Base-by-base conservation (phyloP, 139 green algal genomes). In the Chlorella vulgaris region DNA sequence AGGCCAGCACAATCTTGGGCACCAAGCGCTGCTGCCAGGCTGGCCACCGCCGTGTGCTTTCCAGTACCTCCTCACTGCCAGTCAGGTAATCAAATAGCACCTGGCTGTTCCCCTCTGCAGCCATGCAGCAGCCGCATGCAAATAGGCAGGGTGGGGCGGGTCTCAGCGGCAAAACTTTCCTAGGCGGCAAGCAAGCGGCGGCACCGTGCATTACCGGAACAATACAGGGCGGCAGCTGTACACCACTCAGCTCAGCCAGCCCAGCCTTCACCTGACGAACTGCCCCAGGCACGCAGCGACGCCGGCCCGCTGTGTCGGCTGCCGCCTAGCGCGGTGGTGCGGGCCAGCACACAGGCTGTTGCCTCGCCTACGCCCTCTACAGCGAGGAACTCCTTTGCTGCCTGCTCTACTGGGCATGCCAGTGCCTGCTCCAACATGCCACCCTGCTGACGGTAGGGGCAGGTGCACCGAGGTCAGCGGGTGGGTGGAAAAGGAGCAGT, bases 341-440 rank as follows among this genome's bases (percentile, higher is more conserved):
- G 65, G 4, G 86, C 81, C 83, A 90, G 77, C 35, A 74, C 79
- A 7, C 81, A 75, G n/a, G 85, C 87, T 4, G 78, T 84, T 22
- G 67, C 70, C 77, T 89, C 86, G 1, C 88, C 88, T 0, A 91
- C 43, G 21, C 88, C 86, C 21, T 87, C 86, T 33, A 90, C 33
- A 19, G n/a, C 22, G 33, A 43, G 36, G 21, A 91, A 83, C n/a
- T 89, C 87, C 39, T 36, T n/a, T 0, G 87, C 87, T 2, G 73
- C 66, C 29, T 36, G 26, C 79, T 90, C 87, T 42, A 81, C 78
- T 24, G 43, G 40, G 7, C 36, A 65, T 0, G 13, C 36, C 29
- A 28, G 31, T 24, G 35, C 42, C 2, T 21, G 13, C 67, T 53
- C 60, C 6, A 80, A 26, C 38, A 19, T 42, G 50, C 74, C 51